Conservation (phyloP, 2,329 filamentous ascomycete genomes). For the Falciphora oryzae region DNA sequence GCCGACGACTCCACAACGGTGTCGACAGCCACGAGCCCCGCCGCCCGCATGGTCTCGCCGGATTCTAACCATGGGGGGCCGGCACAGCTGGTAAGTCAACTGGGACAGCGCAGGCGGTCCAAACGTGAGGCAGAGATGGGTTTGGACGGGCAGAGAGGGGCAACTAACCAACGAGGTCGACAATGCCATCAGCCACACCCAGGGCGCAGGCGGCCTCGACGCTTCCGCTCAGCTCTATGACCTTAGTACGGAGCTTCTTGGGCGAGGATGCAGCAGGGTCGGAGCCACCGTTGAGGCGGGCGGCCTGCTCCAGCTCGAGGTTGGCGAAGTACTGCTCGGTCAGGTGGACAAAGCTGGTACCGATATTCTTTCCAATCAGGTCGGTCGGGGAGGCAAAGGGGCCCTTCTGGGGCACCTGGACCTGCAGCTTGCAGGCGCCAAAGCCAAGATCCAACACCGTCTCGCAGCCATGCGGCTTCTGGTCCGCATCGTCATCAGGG, state of each 20-base stretch:
- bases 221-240: constrained; percentile 92
- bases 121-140: not conserved
- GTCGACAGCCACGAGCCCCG: constrained; percentile 87
- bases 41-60: constrained; percentile 95
- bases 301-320: constrained; percentile 53
- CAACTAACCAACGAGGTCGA: constrained; percentile 85
- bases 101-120: not conserved
- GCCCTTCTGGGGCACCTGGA: constrained; percentile 92
- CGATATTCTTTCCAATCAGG: constrained; percentile 86
- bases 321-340: constrained; percentile 76
- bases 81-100: not conserved
- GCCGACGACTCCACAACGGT: constrained; percentile 86
- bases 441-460: constrained; percentile 89
- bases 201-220: constrained; percentile 95
- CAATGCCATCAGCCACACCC: constrained; percentile 93
- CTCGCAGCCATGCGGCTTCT: constrained; percentile 58
- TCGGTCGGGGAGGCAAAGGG: constrained; percentile 62
- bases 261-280: constrained; percentile 19
- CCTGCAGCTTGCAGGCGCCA: constrained; percentile 85
- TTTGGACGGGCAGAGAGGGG: constrained; percentile 1
- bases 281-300: constrained; percentile 14
- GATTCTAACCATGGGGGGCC: constrained; percentile 57
- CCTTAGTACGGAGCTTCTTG: constrained; percentile 69
- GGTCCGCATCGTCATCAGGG: constrained; percentile 34
- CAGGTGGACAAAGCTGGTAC: constrained; percentile 89